phyloP scores from a whole-genome alignment of 805 yeast species.

The Hagleromyces aurorensis region DNA sequence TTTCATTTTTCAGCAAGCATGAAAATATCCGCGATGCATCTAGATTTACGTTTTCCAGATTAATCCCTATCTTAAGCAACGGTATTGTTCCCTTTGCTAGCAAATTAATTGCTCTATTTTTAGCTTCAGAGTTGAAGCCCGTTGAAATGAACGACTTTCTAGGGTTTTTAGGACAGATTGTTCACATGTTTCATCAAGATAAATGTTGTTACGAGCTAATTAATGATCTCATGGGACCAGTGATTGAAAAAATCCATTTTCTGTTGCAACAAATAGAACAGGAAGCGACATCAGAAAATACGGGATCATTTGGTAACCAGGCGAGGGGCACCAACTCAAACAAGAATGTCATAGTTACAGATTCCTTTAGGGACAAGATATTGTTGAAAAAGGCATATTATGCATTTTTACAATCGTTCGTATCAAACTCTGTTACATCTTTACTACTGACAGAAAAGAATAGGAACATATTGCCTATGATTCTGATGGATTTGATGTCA shows the following conservation, averaged over 20 bases:
- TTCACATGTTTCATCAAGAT: constrained; percentile 65
- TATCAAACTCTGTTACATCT: constrained; percentile 73
- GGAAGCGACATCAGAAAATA: constrained; percentile 26
- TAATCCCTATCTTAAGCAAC: constrained; percentile 64
- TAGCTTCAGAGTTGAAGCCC: constrained; percentile 47
- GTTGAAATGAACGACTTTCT: constrained; percentile 73
- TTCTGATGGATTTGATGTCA: constrained; percentile 56
- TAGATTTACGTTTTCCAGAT: constrained; percentile 78
- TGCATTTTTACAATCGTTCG: constrained; percentile 57
- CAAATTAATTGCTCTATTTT: constrained; percentile 60
- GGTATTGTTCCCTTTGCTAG: constrained; percentile 48
- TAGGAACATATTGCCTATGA: constrained; percentile 47
- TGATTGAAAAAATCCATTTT: constrained; percentile 53
- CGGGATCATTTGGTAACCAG: constrained; percentile 6
- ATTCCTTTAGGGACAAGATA: constrained; percentile 55
- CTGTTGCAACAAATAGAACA: constrained; percentile 39
- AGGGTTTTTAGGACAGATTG: constrained; percentile 79
- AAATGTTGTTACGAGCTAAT: constrained; percentile 64
- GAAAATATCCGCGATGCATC: constrained; percentile 77
- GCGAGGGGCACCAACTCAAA: constrained; percentile 3
- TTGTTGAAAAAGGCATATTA: constrained; percentile 63
- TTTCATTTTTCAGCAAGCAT: constrained; percentile 61
- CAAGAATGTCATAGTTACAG: constrained; percentile 41
- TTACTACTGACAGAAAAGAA: constrained; percentile 66
- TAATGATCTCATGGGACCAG: constrained; percentile 66